Percentiles rank a stretch among this genome's conserved stretches.
Evolutionary conservation across 805 yeast genomes (phyloP).

Genomic region (Nakazawaea wyomingensis): DNA sequence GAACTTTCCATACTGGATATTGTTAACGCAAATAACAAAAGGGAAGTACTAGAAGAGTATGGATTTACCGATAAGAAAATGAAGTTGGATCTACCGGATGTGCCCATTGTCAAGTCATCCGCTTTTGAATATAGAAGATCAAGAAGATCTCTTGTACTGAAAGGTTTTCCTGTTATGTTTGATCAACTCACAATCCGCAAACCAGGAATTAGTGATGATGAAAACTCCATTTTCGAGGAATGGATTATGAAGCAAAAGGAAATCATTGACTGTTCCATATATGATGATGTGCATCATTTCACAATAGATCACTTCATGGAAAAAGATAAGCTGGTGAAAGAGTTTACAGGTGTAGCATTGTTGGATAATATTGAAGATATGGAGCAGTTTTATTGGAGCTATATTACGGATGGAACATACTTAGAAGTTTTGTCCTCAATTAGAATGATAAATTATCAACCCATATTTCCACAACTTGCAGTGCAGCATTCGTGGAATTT

Average conservation of each 20-base stretch:
- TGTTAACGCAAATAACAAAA: slow-evolving; percentile 11
- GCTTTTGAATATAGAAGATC: slow-evolving; percentile 40
- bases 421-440: not conserved
- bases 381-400: slow-evolving; percentile 4
- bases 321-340: not conserved
- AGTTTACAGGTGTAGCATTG: not conserved
- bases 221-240: slow-evolving; percentile 23
- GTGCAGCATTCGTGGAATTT: slow-evolving; percentile 48
- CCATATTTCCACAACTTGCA: slow-evolving; percentile 1
- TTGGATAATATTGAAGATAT: not conserved
- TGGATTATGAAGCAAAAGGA: not conserved
- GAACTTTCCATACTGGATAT: slow-evolving; percentile 1
- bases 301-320: not conserved
- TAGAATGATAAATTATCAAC: not conserved
- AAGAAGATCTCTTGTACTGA: slow-evolving; percentile 37
- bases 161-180: slow-evolving; percentile 47
- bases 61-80: not conserved
- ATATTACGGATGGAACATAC: not conserved
- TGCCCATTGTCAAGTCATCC: slow-evolving; percentile 42
- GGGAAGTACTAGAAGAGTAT: slow-evolving; percentile 12
- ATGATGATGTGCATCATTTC: not conserved
- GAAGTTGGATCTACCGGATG: not conserved
- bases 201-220: slow-evolving; percentile 31
- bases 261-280: slow-evolving; percentile 3
- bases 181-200: slow-evolving; percentile 43